Conservation (phyloP, 192 early-diverging fungal species). For the Gorgonomyces haynaldii region DNA sequence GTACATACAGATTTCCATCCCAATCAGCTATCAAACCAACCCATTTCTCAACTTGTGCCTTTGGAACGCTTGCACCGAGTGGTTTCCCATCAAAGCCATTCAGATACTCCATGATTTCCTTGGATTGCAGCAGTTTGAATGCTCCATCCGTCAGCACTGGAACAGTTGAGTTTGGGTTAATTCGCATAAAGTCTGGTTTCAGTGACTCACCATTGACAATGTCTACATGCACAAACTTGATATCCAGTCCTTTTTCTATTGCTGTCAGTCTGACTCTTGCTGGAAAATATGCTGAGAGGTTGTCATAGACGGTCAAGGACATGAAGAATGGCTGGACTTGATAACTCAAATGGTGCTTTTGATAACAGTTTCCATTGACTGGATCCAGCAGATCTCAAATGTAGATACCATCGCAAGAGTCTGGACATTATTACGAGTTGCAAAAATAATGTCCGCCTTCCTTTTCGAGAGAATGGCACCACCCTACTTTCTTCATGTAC, state of each 20-base stretch:
- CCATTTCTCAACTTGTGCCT: conserved; percentile 2
- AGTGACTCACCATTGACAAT: conserved; percentile 7
- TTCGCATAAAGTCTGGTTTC: conserved; percentile 1
- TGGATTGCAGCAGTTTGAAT: too few relatives aligned
- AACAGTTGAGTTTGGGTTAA: conserved; percentile 8
- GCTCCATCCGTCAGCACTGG: conserved; percentile 6
- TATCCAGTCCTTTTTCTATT: conserved; percentile 5
- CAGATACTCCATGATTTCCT: conserved; percentile 6
- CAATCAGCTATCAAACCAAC: conserved; percentile 2
- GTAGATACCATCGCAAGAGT: too few relatives aligned
- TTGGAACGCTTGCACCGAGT: conserved; percentile 1
- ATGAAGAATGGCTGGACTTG: too few relatives aligned
- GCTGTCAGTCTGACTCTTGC: conserved; percentile 7
- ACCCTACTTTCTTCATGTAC: too few relatives aligned
- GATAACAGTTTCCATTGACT: neutral
- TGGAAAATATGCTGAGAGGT: conserved; percentile 8
- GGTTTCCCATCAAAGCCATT: conserved; percentile 9
- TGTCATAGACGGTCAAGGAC: conserved; percentile 8
- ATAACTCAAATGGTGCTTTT: neutral
- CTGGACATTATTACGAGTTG: too few relatives aligned
- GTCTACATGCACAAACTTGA: conserved; percentile 1
- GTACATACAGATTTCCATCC: conserved; percentile 10
- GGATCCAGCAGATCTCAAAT: neutral
- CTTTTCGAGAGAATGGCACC: too few relatives aligned
- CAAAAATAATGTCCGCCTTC: too few relatives aligned